Percentiles rank a stretch among this genome's conserved stretches.
Conservation (phyloP, 2,329 filamentous ascomycete species). For the Colletotrichum somersetense region DNA sequence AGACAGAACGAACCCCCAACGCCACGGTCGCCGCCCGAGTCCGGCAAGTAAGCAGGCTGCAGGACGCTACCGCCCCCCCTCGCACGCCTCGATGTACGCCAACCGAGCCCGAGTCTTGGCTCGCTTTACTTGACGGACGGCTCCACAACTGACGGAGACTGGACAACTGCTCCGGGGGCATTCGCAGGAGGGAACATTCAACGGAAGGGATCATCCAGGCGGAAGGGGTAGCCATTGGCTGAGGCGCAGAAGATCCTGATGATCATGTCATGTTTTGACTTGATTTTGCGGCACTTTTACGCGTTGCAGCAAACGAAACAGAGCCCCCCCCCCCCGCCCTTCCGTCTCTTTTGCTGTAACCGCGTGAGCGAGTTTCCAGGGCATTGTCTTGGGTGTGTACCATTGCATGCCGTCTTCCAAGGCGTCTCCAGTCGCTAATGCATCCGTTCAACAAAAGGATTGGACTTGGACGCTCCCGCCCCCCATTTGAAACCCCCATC, state of each 20-base stretch:
- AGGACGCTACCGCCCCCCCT: slow-evolving; percentile 22
- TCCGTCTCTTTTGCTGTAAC: neutral
- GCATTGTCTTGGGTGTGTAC: slow-evolving; percentile 7
- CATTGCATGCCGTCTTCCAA: slow-evolving; percentile 28
- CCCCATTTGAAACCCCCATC: neutral
- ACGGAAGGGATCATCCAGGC: too few species aligned
- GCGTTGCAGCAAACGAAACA: neutral
- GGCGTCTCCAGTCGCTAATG: slow-evolving; percentile 7
- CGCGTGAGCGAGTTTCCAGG: neutral
- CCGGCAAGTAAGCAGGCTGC: slow-evolving; percentile 26
- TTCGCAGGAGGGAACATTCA: neutral
- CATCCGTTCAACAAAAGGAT: slow-evolving; percentile 11
- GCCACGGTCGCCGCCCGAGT: neutral
- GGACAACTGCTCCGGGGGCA: neutral
- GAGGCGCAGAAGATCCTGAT: neutral
- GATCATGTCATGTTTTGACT: neutral
- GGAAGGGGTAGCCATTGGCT: neutral
- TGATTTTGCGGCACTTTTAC: neutral
- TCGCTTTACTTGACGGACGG: neutral
- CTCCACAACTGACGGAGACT: neutral
- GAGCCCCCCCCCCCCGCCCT: neutral
- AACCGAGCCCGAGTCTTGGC: neutral
- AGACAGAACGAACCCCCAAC: neutral
- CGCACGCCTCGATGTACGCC: slow-evolving; percentile 4
- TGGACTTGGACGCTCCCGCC: slow-evolving; percentile 15